Evolutionary conservation across 2,329 filamentous ascomycete genomes (phyloP).

Genomic region (Coniosporium tulheliwenetii): DNA sequence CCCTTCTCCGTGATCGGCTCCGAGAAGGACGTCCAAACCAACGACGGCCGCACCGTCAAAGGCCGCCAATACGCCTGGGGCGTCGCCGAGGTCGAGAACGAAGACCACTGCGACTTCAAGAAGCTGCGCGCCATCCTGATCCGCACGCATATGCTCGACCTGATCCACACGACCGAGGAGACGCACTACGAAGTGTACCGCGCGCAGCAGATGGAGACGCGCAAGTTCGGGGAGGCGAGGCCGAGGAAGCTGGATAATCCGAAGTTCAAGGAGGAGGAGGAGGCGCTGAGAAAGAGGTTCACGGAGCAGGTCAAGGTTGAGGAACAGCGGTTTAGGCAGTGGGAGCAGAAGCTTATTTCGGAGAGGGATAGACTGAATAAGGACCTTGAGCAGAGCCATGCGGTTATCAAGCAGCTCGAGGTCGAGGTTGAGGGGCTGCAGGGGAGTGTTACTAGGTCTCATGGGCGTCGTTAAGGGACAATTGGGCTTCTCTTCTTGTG

Average conservation of each 20-base stretch:
- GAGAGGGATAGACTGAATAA: constrained; percentile 99
- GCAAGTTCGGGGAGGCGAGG: constrained; percentile 96
- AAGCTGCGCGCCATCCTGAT: constrained; percentile 98
- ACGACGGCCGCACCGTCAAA: constrained; percentile 93
- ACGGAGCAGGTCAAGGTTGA: constrained; percentile 99
- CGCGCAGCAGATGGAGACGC: constrained; percentile 98
- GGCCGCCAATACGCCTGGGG: constrained; percentile 98
- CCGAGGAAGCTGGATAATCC: constrained; percentile 98
- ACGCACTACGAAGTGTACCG: constrained; percentile 98
- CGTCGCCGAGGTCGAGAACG: constrained; percentile 98
- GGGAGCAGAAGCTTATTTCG: constrained; percentile 99
- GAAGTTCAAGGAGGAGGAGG: constrained; percentile 99
- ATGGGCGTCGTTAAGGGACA: constrained; percentile 6
- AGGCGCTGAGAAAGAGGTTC: constrained; percentile 95
- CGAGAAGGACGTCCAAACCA: constrained; percentile 97
- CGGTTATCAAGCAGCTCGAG: constrained; percentile 78
- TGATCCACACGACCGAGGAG: constrained; percentile 99
- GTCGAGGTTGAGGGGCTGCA: constrained; percentile 87
- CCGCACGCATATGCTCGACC: constrained; percentile 97
- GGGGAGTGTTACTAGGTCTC: constrained; percentile 17
- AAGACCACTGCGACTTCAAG: constrained; percentile 99
- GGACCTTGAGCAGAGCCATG: constrained; percentile 95
- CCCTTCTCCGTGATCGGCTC: constrained; percentile 97
- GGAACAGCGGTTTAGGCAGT: constrained; percentile 96
- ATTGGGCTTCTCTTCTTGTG: not conserved